A percentile compares a stretch with the other conserved stretches of the same genome.
Evolutionary conservation across 106 monocot genomes (phyloP).

Genomic region (Posidonia australis): DNA sequence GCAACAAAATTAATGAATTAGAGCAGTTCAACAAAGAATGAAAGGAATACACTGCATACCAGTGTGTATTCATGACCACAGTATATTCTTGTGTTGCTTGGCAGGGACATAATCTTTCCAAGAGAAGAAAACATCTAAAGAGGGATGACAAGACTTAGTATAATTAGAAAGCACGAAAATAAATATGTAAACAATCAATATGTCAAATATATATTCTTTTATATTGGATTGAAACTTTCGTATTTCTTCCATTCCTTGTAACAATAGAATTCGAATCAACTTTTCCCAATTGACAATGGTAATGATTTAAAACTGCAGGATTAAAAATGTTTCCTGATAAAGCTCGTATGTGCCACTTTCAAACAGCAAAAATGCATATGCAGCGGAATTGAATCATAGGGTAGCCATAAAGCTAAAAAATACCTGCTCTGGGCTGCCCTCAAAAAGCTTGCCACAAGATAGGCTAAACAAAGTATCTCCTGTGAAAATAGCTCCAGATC

Average conservation of each 20-base stretch:
- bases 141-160: neutral
- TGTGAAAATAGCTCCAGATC: constrained; percentile 69
- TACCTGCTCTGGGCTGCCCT: constrained; percentile 84
- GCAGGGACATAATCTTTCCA: constrained; percentile 54
- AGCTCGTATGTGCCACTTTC: no score
- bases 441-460: constrained; percentile 97
- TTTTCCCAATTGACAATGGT: neutral
- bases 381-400: no score
- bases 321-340: no score
- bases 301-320: neutral
- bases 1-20: neutral
- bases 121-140: constrained; percentile 80
- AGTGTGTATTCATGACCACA: constrained; percentile 93
- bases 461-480: constrained; percentile 93
- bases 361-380: no score
- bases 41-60: constrained; percentile 22
- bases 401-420: neutral
- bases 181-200: neutral
- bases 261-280: neutral
- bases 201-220: neutral
- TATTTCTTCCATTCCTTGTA: neutral
- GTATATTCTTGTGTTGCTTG: constrained; percentile 74
- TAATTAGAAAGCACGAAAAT: neutral
- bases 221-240: no score
- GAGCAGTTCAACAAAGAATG: neutral